These are phyloP conservation scores for Solanum aculeatissimum DNA, from an alignment of 305 asterid species.

Conservation along the genomic window DNA sequence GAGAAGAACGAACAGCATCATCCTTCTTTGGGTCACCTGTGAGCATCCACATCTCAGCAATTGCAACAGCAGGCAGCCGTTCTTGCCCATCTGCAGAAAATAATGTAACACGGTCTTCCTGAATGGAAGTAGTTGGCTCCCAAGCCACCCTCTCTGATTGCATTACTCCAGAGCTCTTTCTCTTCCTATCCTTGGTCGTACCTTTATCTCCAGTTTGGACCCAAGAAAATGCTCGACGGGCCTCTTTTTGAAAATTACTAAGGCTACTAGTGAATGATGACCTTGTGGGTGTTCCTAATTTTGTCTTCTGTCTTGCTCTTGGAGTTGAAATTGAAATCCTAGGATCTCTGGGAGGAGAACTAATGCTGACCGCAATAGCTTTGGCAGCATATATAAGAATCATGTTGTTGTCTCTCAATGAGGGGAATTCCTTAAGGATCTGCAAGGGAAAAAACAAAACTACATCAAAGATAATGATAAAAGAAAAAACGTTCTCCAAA, in stretches of 20 bases:
- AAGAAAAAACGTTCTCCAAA: background rate
- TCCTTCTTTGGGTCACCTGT: slow-evolving; percentile 79
- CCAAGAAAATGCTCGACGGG: slow-evolving; percentile 99
- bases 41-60: slow-evolving; percentile 99
- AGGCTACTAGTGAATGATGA: slow-evolving; percentile 81
- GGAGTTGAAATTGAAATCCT: slow-evolving; percentile 61
- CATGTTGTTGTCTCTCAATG: slow-evolving; percentile 67
- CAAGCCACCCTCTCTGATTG: slow-evolving; percentile 85
- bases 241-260: slow-evolving; percentile 93
- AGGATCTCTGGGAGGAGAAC: slow-evolving; percentile 70
- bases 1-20: slow-evolving; percentile 88
- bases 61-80: slow-evolving; percentile 75
- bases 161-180: slow-evolving; percentile 80
- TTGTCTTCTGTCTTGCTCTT: slow-evolving; percentile 76
- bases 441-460: slow-evolving; percentile 17
- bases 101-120: slow-evolving; percentile 78
- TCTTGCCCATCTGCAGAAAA: slow-evolving; percentile 88
- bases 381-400: slow-evolving; percentile 84
- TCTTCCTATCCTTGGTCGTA: slow-evolving; percentile 81
- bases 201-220: slow-evolving; percentile 78
- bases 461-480: background rate
- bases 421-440: slow-evolving; percentile 90
- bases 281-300: slow-evolving; percentile 63
- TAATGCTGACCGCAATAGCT: slow-evolving; percentile 79
- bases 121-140: slow-evolving; percentile 94